phyloP scores from a whole-genome alignment of 305 asterid genomes.

The Caryopteris hybrid region DNA sequence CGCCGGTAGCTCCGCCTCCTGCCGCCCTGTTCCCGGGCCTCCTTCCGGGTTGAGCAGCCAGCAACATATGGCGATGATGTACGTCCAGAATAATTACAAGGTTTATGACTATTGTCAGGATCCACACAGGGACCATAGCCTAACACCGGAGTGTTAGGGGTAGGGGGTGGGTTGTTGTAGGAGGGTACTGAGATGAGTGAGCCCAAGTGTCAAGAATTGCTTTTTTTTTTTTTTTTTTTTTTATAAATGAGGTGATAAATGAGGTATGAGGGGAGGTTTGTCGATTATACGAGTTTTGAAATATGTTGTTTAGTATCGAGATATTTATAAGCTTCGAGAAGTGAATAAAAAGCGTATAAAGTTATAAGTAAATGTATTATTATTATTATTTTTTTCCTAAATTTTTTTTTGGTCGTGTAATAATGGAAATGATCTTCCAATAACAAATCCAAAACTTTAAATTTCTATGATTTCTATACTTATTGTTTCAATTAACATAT shows the following conservation, averaged over 20 bases:
- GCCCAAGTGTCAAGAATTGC: conserved; percentile 24
- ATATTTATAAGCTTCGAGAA: too few relatives aligned
- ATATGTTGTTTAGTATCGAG: background rate
- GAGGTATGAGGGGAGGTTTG: background rate
- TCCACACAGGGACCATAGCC: conserved; percentile 38
- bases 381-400: too few relatives aligned
- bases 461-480: too few relatives aligned
- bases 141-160: conserved; percentile 63
- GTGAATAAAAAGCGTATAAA: too few relatives aligned
- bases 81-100: conserved; percentile 47
- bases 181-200: conserved; percentile 27
- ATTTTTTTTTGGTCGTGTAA: too few relatives aligned
- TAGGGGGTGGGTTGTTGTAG: background rate
- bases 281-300: background rate
- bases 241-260: background rate
- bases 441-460: too few relatives aligned
- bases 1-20: conserved; percentile 22
- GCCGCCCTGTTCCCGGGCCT: conserved; percentile 36
- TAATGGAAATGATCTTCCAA: too few relatives aligned
- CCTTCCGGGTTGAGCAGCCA: conserved; percentile 52
- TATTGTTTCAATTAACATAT: too few relatives aligned
- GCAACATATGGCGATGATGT: conserved; percentile 47
- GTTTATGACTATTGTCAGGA: conserved; percentile 69
- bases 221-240: background rate
- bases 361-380: too few relatives aligned